These are phyloP conservation scores for Microascus cirrosus DNA, from an alignment of 2,329 filamentous ascomycete genomes.

Conservation along the genomic window DNA sequence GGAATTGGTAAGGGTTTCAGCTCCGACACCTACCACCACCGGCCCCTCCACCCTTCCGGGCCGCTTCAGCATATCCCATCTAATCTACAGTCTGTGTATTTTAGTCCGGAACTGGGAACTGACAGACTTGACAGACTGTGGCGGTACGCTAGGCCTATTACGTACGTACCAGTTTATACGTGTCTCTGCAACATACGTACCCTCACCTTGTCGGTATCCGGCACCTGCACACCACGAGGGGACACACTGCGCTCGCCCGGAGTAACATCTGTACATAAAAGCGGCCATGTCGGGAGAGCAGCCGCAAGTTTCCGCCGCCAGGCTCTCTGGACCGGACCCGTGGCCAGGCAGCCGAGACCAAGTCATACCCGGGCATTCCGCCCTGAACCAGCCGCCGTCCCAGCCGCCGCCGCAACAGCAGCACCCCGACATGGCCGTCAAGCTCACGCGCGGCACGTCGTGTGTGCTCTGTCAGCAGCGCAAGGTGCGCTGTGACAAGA, in stretches of 20 bases:
- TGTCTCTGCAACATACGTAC: neutral
- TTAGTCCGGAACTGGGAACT: neutral
- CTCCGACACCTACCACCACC: neutral
- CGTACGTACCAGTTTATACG: neutral
- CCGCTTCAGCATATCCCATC: neutral
- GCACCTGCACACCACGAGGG: neutral
- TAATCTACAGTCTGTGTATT: neutral
- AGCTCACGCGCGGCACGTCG: constrained; percentile 47
- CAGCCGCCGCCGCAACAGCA: neutral
- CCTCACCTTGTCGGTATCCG: neutral
- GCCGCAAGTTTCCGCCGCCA: neutral
- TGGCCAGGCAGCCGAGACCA: neutral
- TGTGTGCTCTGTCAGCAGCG: constrained; percentile 68
- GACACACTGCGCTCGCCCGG: neutral
- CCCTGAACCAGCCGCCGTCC: neutral
- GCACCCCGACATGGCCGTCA: constrained; percentile 18
- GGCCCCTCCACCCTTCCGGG: neutral
- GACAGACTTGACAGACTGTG: neutral
- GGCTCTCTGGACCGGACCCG: neutral
- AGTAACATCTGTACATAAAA: neutral
- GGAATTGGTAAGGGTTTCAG: neutral
- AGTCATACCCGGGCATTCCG: neutral
- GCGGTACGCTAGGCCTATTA: neutral
- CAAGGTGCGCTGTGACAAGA: constrained; percentile 65
- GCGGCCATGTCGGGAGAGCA: neutral